Evolutionary conservation across 1,139 yeast species (phyloP).

Genomic region (Ogataea hybrid): DNA sequence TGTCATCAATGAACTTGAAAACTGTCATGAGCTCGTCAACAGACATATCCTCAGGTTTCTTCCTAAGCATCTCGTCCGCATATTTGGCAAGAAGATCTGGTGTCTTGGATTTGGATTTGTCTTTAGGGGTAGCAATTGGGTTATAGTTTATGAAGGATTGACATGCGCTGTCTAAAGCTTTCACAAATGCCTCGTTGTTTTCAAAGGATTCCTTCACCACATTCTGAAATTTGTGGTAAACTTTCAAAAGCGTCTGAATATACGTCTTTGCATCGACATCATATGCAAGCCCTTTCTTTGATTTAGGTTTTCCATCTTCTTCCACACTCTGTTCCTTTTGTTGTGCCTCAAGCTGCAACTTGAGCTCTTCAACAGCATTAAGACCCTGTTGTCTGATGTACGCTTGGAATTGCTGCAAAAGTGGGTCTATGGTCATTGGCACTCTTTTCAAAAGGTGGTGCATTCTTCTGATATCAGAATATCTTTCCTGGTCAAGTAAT

Average conservation of each 20-base stretch:
- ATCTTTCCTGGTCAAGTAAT: slow-evolving; percentile 73
- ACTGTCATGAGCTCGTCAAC: slow-evolving; percentile 82
- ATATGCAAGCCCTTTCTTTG: slow-evolving; percentile 29
- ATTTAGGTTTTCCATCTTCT: slow-evolving; percentile 19
- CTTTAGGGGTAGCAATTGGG: slow-evolving; percentile 68
- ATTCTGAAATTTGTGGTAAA: slow-evolving; percentile 64
- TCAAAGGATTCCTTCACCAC: slow-evolving; percentile 72
- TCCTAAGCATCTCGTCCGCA: slow-evolving; percentile 79
- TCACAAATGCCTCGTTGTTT: slow-evolving; percentile 75
- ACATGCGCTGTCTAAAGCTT: slow-evolving; percentile 89
- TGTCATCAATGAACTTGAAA: slow-evolving; percentile 87
- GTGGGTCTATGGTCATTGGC: slow-evolving; percentile 70
- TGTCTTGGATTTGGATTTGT: slow-evolving; percentile 60
- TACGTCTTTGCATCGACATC: slow-evolving; percentile 72
- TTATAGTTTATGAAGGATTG: slow-evolving; percentile 81
- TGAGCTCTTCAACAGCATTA: slow-evolving; percentile 64
- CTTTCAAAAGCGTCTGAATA: slow-evolving; percentile 65
- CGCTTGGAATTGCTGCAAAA: slow-evolving; percentile 69
- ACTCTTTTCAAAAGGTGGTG: slow-evolving; percentile 74
- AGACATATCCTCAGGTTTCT: slow-evolving; percentile 77
- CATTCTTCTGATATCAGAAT: slow-evolving; percentile 76
- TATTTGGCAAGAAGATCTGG: slow-evolving; percentile 91
- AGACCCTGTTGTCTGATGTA: slow-evolving; percentile 76
- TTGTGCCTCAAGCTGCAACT: slow-evolving; percentile 42
- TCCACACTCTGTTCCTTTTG: slow-evolving; percentile 18